These are phyloP conservation scores for Leucogyrophana mollusca DNA, from an alignment of 768 basidiomycete species.

Conservation along the genomic window DNA sequence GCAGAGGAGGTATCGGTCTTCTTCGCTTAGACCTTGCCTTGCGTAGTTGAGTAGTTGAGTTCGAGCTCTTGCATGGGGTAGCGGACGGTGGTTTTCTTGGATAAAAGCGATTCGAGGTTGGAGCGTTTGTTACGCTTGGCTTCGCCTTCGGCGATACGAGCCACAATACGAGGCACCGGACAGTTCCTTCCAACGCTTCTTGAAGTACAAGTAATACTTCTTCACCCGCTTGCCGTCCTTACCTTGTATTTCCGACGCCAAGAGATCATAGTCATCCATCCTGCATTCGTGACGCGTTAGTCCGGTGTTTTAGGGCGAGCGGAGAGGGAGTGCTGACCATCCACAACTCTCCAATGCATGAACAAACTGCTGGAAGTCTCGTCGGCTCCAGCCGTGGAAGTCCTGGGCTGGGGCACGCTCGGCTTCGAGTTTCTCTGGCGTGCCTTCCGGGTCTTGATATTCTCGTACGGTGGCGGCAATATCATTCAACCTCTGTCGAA, in stretches of 20 bases:
- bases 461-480: slow-evolving; percentile 67
- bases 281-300: no score
- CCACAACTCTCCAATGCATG: slow-evolving; percentile 78
- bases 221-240: slow-evolving; percentile 79
- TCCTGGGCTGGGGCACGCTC: slow-evolving; percentile 80
- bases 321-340: slow-evolving; percentile 61
- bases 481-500: slow-evolving; percentile 57
- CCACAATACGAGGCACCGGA: slow-evolving; percentile 78
- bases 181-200: slow-evolving; percentile 85
- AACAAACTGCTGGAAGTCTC: slow-evolving; percentile 92
- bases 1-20: slow-evolving; percentile 92
- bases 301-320: no score
- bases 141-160: slow-evolving; percentile 87
- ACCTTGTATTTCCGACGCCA: slow-evolving; percentile 82
- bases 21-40: slow-evolving; percentile 97
- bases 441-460: slow-evolving; percentile 66
- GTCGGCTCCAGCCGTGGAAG: slow-evolving; percentile 85
- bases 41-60: slow-evolving; percentile 92
- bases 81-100: slow-evolving; percentile 76
- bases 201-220: slow-evolving; percentile 80
- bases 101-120: slow-evolving; percentile 74
- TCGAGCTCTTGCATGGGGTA: slow-evolving; percentile 98
- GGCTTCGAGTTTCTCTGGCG: slow-evolving; percentile 80
- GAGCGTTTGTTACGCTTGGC: slow-evolving; percentile 85
- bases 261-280: slow-evolving; percentile 62